Conservation (phyloP, 129 eudicot species). For the sunflower (Helianthus annuus) region DNA sequence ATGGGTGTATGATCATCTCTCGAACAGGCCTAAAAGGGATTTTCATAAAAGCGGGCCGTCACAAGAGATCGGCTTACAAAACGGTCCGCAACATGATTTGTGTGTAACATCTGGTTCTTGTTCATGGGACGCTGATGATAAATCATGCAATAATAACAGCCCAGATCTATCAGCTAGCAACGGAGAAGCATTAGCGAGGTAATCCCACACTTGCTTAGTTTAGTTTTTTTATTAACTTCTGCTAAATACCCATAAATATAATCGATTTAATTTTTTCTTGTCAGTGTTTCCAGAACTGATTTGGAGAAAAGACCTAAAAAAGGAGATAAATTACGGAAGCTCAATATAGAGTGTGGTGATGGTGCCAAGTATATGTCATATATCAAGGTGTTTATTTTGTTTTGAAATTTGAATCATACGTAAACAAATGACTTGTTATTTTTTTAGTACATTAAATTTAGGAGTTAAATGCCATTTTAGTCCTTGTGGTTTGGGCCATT, state of each 20-base stretch:
- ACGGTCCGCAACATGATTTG: constrained; percentile 42
- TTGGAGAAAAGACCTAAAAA: constrained; percentile 42
- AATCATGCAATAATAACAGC: constrained; percentile 59
- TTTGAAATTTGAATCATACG: background rate
- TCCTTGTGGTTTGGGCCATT: too few species aligned
- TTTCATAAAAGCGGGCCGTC: constrained; percentile 33
- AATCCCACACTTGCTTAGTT: constrained; percentile 1
- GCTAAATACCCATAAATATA: background rate
- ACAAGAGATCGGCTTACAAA: constrained; percentile 41
- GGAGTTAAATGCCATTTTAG: too few species aligned
- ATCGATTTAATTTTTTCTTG: constrained; percentile 10
- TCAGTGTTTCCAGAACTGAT: constrained; percentile 43
- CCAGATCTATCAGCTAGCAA: constrained; percentile 35
- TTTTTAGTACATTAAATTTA: background rate
- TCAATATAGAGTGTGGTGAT: constrained; percentile 60
- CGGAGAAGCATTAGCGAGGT: constrained; percentile 56
- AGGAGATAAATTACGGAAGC: constrained; percentile 55
- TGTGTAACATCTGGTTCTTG: constrained; percentile 64
- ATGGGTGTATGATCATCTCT: constrained; percentile 4
- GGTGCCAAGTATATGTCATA: constrained; percentile 98
- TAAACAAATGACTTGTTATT: background rate
- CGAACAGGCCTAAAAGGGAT: constrained; percentile 56
- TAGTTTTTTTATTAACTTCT: background rate
- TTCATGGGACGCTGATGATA: constrained; percentile 64
- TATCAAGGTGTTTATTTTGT: constrained; percentile 56